phyloP scores from a whole-genome alignment of 2,329 filamentous ascomycete genomes.

The Phyllachora maydis region DNA sequence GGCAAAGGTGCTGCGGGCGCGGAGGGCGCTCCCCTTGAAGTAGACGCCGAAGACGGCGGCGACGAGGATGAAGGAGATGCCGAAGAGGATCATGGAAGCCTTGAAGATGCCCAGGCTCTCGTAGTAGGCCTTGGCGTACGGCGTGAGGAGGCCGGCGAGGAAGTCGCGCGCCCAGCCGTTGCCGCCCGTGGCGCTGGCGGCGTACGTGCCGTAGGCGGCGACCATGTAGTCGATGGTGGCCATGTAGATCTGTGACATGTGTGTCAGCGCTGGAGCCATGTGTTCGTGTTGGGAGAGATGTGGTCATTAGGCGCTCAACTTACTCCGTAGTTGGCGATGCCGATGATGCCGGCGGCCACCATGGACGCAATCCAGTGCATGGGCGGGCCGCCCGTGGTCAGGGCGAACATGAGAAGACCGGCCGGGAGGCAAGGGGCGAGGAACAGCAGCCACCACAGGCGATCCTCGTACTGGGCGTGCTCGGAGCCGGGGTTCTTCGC shows the following conservation, averaged over 20 bases:
- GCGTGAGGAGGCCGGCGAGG: constrained; percentile 48
- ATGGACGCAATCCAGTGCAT: constrained; percentile 49
- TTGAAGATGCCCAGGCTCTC: constrained; percentile 30
- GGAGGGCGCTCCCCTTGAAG: constrained; percentile 37
- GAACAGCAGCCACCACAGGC: constrained; percentile 44
- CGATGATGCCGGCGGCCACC: constrained; percentile 43
- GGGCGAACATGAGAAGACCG: constrained; percentile 50
- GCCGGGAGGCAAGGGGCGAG: constrained; percentile 39
- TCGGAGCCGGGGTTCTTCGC: constrained; percentile 28
- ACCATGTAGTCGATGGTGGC: constrained; percentile 62
- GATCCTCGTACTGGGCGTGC: constrained; percentile 46
- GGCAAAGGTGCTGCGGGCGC: constrained; percentile 41
- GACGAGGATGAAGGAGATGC: constrained; percentile 38
- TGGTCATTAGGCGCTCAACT: no score
- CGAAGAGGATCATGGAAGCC: constrained; percentile 42
- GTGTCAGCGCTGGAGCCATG: no score
- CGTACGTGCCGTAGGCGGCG: constrained; percentile 51
- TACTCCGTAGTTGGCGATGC: constrained; percentile 52
- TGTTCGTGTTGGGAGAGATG: background rate
- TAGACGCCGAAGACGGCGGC: constrained; percentile 46
- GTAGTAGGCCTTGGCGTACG: constrained; percentile 46
- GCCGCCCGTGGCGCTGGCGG: constrained; percentile 54
- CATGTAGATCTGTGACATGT: no score
- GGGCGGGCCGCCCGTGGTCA: constrained; percentile 41
- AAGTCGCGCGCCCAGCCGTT: constrained; percentile 59